Conservation (phyloP, 2,329 filamentous ascomycete genomes). For the Aureobasidium uvarum region DNA sequence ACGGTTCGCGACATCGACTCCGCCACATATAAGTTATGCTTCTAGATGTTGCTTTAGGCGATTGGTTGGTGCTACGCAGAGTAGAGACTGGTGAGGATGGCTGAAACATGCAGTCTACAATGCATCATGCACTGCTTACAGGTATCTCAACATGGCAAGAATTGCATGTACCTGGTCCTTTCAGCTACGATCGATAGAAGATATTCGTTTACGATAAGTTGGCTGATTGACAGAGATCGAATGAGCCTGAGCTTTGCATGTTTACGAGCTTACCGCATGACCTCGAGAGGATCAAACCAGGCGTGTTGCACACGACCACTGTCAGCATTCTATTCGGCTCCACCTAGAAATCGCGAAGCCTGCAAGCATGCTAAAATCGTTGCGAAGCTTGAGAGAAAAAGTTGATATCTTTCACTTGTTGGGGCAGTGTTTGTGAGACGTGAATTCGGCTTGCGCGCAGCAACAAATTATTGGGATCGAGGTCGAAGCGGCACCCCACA, state of each 20-base stretch:
- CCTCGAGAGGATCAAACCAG: not conserved
- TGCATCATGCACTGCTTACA: constrained; percentile 1
- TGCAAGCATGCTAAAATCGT: not conserved
- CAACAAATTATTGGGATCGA: not conserved
- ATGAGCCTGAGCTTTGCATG: not conserved
- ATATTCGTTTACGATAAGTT: not conserved
- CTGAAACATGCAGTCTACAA: not conserved
- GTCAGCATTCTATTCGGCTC: not conserved
- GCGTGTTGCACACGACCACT: not conserved
- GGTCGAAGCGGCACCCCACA: not conserved
- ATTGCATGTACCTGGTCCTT: too few species aligned
- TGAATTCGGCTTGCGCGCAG: not conserved
- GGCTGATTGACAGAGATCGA: not conserved
- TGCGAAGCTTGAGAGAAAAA: not conserved
- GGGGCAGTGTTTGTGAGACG: not conserved
- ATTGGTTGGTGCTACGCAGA: not conserved
- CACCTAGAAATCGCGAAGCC: too few species aligned
- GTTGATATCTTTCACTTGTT: not conserved
- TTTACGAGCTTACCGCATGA: not conserved
- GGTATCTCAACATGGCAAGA: not conserved
- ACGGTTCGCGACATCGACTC: not conserved
- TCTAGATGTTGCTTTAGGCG: too few species aligned
- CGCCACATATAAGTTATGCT: not conserved
- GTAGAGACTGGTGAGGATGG: not conserved
- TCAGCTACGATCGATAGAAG: not conserved